Evolutionary conservation across 495 filamentous ascomycete genomes (phyloP).

Genomic region (Penicillium longicatenatum): DNA sequence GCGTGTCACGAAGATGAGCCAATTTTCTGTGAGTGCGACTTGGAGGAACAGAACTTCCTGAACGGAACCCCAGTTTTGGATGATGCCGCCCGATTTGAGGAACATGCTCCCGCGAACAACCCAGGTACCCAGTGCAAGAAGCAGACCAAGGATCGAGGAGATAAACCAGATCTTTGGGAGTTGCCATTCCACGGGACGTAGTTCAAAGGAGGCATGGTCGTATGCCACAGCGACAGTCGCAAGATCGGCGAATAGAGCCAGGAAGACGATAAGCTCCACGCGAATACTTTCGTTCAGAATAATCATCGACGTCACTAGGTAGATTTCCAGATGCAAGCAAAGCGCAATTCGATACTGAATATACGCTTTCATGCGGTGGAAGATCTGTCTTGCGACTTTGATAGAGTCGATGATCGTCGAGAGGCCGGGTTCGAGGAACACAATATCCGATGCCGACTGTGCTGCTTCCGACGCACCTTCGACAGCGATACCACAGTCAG

Average conservation of each 20-base stretch:
- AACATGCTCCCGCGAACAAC: slow-evolving; percentile 66
- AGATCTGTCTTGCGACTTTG: slow-evolving; percentile 74
- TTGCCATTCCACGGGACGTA: slow-evolving; percentile 74
- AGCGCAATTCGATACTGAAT: slow-evolving; percentile 79
- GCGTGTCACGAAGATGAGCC: slow-evolving; percentile 76
- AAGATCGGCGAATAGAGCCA: slow-evolving; percentile 73
- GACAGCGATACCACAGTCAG: slow-evolving; percentile 75
- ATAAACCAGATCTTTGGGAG: slow-evolving; percentile 79
- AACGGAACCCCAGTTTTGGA: slow-evolving; percentile 68
- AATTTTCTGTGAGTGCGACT: slow-evolving; percentile 73
- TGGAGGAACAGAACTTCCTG: slow-evolving; percentile 74
- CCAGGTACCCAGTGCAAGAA: slow-evolving; percentile 70
- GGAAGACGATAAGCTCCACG: slow-evolving; percentile 68
- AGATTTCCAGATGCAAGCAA: slow-evolving; percentile 73
- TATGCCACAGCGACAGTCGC: slow-evolving; percentile 75
- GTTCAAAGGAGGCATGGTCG: slow-evolving; percentile 70
- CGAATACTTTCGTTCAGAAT: slow-evolving; percentile 72
- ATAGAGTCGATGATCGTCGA: slow-evolving; percentile 74
- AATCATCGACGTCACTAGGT: slow-evolving; percentile 71
- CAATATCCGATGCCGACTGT: slow-evolving; percentile 73
- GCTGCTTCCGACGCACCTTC: slow-evolving; percentile 75
- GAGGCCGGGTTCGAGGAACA: slow-evolving; percentile 74
- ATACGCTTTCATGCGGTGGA: slow-evolving; percentile 79
- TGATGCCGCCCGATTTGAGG: slow-evolving; percentile 65
- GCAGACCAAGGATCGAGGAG: slow-evolving; percentile 60